Percentiles rank a stretch among this genome's conserved stretches.
These are phyloP conservation scores for Chenopodium album DNA, from an alignment of 148 eudicot genomes.

Conservation along the genomic window DNA sequence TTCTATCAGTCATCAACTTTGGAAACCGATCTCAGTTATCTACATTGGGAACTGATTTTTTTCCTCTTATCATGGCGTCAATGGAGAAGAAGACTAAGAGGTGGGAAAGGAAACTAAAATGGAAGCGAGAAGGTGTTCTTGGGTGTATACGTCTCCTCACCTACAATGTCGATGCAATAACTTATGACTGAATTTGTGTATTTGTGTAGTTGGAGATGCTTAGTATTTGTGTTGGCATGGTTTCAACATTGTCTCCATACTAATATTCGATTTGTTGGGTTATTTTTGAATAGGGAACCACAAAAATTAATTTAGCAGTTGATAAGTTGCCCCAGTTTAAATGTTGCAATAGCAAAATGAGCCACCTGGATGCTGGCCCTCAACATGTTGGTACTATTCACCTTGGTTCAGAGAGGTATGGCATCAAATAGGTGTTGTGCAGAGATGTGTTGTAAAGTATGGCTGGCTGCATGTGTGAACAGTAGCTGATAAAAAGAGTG, in stretches of 20 bases:
- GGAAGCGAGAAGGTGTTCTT: not conserved
- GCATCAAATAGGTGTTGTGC: conserved; percentile 6
- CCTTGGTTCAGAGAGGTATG: conserved; percentile 91
- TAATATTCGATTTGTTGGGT: conserved; percentile 4
- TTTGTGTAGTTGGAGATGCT: not conserved
- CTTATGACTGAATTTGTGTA: not conserved
- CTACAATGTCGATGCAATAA: not conserved
- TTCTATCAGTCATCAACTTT: not conserved
- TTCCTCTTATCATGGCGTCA: not conserved
- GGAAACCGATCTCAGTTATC: not conserved
- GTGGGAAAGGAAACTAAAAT: not conserved
- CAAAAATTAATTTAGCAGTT: conserved; percentile 94
- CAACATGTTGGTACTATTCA: conserved; percentile 95
- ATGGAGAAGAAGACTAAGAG: not conserved
- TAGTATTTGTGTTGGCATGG: conserved; percentile 5
- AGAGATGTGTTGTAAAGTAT: not conserved
- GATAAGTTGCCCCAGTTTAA: conserved; percentile 67
- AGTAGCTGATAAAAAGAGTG: not conserved
- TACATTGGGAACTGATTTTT: not conserved
- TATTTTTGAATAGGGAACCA: conserved; percentile 65
- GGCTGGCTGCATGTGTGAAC: not conserved
- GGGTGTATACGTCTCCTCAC: not conserved
- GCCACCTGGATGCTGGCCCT: conserved; percentile 63
- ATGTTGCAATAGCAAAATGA: conserved; percentile 49
- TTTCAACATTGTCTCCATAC: not conserved